Percentiles rank a stretch among this genome's conserved stretches.
These are phyloP conservation scores for Orbilia javanica DNA, from an alignment of 2,329 filamentous ascomycete species.

Conservation along the genomic window DNA sequence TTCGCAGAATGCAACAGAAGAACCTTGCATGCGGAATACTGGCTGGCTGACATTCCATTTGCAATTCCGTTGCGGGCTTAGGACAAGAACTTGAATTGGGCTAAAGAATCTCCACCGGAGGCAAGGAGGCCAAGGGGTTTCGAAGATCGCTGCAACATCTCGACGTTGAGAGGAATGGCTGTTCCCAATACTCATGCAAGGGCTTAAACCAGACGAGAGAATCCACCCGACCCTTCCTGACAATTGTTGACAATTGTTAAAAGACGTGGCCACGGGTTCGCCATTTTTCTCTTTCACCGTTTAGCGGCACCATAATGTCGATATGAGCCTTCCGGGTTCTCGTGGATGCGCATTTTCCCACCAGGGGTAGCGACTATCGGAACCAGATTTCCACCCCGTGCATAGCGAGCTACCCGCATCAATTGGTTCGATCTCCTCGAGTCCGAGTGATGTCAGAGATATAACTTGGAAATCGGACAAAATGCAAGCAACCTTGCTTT, in stretches of 20 bases:
- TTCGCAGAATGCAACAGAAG: constrained; percentile 47
- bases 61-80: constrained; percentile 45
- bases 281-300: background rate
- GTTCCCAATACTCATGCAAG: constrained; percentile 21
- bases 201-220: constrained; percentile 11
- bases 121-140: constrained; percentile 54
- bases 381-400: constrained; percentile 22
- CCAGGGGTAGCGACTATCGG: constrained; percentile 14
- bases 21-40: constrained; percentile 52
- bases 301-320: background rate
- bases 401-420: background rate
- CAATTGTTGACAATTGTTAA: constrained; percentile 7
- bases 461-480: constrained; percentile 20
- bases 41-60: constrained; percentile 52
- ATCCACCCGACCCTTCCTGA: constrained; percentile 3
- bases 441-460: constrained; percentile 26
- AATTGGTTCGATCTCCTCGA: background rate
- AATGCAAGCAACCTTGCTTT: constrained; percentile 22
- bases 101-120: constrained; percentile 50
- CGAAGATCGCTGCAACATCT: constrained; percentile 46
- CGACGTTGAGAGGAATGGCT: constrained; percentile 40
- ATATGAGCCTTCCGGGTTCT: background rate
- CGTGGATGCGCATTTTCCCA: background rate
- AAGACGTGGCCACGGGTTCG: constrained; percentile 32
- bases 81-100: constrained; percentile 27